These are phyloP conservation scores for Porphyra umbilicalis DNA, from an alignment of 31 red algal species.

Conservation along the genomic window DNA sequence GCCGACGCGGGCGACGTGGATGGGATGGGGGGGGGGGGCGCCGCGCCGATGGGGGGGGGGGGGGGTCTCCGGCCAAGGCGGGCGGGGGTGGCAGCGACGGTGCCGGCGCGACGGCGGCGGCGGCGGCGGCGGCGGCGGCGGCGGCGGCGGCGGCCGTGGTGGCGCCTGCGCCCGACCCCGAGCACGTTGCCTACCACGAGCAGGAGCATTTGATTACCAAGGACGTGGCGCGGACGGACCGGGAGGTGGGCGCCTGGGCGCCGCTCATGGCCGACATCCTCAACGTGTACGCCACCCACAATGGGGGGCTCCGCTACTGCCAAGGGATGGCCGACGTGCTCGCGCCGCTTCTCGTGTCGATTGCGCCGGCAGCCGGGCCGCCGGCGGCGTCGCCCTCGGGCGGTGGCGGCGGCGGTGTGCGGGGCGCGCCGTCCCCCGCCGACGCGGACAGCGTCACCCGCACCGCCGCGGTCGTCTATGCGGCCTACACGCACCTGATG, in stretches of 20 bases:
- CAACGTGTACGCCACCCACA: conserved; percentile 53
- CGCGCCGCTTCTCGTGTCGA: conserved; percentile 31
- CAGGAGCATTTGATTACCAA: conserved; percentile 60
- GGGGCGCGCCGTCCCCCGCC: not conserved
- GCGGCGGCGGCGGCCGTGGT: not conserved
- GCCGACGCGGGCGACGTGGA: conserved; percentile 22
- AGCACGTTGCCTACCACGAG: conserved; percentile 29
- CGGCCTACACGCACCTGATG: conserved; percentile 66
- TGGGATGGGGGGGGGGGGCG: not conserved
- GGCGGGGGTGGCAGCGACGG: not conserved
- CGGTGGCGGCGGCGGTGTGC: conserved; percentile 14
- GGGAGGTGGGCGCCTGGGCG: conserved; percentile 30
- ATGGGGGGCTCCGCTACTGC: conserved; percentile 65
- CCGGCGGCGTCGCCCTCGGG: not conserved
- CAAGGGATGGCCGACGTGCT: conserved; percentile 88
- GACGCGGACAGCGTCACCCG: not conserved
- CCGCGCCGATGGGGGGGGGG: too few species aligned
- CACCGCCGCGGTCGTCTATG: conserved; percentile 44
- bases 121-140: not conserved
- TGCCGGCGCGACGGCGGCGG: not conserved
- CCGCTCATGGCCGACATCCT: conserved; percentile 40
- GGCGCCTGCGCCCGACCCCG: not conserved
- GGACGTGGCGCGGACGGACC: conserved; percentile 84
- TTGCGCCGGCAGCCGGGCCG: not conserved
- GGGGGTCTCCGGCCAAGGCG: too few species aligned